A percentile compares a stretch with the other conserved stretches of the same genome.
phyloP scores from a whole-genome alignment of 2,329 filamentous ascomycete species.

The Penicillium sp. region DNA sequence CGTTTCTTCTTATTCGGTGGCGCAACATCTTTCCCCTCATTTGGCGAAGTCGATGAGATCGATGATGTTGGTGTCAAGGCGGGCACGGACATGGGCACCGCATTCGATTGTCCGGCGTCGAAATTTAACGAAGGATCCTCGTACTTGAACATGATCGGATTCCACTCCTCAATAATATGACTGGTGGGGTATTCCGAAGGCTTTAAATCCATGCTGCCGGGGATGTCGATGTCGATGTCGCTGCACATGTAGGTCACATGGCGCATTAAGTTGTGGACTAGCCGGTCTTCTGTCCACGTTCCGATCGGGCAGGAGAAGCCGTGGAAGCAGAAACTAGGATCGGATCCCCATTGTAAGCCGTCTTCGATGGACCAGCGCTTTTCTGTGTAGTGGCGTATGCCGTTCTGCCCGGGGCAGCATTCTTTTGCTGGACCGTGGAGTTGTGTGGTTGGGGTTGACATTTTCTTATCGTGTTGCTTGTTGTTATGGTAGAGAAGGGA shows the following conservation, averaged over 20 bases:
- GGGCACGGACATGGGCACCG: not conserved
- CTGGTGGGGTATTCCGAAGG: not conserved
- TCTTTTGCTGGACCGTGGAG: not conserved
- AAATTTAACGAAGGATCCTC: not conserved
- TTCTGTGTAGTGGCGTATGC: slow-evolving; percentile 1
- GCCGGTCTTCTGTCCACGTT: slow-evolving; percentile 22
- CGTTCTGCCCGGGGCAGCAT: slow-evolving; percentile 3
- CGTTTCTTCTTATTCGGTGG: slow-evolving; percentile 18
- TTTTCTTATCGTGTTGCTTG: not conserved
- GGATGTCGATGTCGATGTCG: slow-evolving; percentile 8
- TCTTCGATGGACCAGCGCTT: slow-evolving; percentile 5
- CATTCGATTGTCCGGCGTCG: not conserved
- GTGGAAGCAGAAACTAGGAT: slow-evolving; percentile 24
- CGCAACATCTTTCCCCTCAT: not conserved
- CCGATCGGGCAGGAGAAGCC: slow-evolving; percentile 23
- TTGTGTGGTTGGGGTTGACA: not conserved
- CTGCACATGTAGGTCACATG: slow-evolving; percentile 17
- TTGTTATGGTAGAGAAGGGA: not conserved
- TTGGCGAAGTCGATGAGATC: not conserved
- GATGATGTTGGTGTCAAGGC: not conserved
- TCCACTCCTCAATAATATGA: not conserved
- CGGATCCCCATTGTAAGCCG: slow-evolving; percentile 24
- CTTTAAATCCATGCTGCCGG: not conserved
- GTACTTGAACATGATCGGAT: not conserved
- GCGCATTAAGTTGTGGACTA: slow-evolving; percentile 21